Conservation (phyloP, 768 basidiomycete species). For the Chalciporus sphaerocephalus region DNA sequence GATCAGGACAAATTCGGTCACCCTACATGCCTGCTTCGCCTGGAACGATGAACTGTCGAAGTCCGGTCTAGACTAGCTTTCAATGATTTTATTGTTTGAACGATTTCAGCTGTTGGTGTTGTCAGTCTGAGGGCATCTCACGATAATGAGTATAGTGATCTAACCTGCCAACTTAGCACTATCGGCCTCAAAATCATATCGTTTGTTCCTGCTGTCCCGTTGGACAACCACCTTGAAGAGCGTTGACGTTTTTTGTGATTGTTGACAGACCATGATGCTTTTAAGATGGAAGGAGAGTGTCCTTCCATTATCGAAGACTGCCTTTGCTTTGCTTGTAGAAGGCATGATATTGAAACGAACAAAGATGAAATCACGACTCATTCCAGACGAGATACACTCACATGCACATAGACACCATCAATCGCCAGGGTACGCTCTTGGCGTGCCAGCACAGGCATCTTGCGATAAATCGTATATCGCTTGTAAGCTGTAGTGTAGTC, state of each 20-base stretch:
- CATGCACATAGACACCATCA: constrained; percentile 92
- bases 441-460: constrained; percentile 89
- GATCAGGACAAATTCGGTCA: constrained; percentile 22
- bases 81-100: constrained; percentile 63
- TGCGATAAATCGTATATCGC: constrained; percentile 91
- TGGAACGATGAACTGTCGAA: constrained; percentile 55
- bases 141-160: constrained; percentile 18
- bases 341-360: constrained; percentile 71
- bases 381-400: constrained; percentile 31
- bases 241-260: constrained; percentile 73
- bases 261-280: constrained; percentile 77
- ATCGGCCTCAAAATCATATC: constrained; percentile 97
- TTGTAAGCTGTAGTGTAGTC: constrained; percentile 87
- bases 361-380: constrained; percentile 6
- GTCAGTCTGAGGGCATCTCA: constrained; percentile 7
- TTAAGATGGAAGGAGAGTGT: constrained; percentile 92
- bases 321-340: constrained; percentile 68
- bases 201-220: constrained; percentile 70
- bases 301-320: constrained; percentile 84
- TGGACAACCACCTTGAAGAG: constrained; percentile 88
- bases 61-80: constrained; percentile 63
- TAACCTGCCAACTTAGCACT: constrained; percentile 72
- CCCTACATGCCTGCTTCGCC: constrained; percentile 58
- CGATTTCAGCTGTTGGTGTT: constrained; percentile 58
- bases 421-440: constrained; percentile 91